These are phyloP conservation scores for Pythium grandisporangium DNA, from an alignment of 352 stramenopile species.

Conservation along the genomic window DNA sequence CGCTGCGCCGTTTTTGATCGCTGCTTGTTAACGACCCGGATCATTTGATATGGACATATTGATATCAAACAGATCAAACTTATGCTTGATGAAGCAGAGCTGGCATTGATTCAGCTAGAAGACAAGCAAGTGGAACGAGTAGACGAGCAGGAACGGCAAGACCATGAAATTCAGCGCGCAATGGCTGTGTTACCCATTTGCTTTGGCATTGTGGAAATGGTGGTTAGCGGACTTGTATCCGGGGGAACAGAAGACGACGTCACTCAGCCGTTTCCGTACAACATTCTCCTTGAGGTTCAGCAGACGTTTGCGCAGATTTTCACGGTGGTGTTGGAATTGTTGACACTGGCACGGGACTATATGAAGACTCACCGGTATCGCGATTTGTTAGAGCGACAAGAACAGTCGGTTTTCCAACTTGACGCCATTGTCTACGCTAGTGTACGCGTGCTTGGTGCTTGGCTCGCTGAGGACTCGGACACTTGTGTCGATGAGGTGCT, in stretches of 20 bases:
- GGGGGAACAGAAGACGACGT: slow-evolving; percentile 34
- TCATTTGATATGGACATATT: no score
- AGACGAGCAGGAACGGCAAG: slow-evolving; percentile 31
- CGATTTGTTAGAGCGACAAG: slow-evolving; percentile 24
- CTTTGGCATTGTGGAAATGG: slow-evolving; percentile 64
- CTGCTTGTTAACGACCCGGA: no score
- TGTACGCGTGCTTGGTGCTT: slow-evolving; percentile 64
- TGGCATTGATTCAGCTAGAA: slow-evolving; percentile 60
- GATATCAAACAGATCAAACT: slow-evolving; percentile 79
- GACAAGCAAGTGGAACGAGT: slow-evolving; percentile 34
- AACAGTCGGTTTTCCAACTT: slow-evolving; percentile 31
- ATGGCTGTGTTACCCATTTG: slow-evolving; percentile 61
- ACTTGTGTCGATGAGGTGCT: slow-evolving; percentile 55
- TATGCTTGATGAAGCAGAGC: slow-evolving; percentile 77
- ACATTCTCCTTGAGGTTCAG: slow-evolving; percentile 69
- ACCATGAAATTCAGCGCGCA: slow-evolving; percentile 40
- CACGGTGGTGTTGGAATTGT: slow-evolving; percentile 54
- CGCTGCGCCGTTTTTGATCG: no score
- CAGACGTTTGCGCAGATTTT: slow-evolving; percentile 61
- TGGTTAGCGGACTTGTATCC: slow-evolving; percentile 55
- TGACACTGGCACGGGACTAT: slow-evolving; percentile 59
- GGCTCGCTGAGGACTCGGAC: slow-evolving; percentile 80
- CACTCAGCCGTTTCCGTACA: slow-evolving; percentile 42
- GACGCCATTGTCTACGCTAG: slow-evolving; percentile 74
- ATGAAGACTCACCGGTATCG: slow-evolving; percentile 64